phyloP scores from a whole-genome alignment of 1,284 basidiomycete genomes.

The Microbotryum lychnidis-dioicae region DNA sequence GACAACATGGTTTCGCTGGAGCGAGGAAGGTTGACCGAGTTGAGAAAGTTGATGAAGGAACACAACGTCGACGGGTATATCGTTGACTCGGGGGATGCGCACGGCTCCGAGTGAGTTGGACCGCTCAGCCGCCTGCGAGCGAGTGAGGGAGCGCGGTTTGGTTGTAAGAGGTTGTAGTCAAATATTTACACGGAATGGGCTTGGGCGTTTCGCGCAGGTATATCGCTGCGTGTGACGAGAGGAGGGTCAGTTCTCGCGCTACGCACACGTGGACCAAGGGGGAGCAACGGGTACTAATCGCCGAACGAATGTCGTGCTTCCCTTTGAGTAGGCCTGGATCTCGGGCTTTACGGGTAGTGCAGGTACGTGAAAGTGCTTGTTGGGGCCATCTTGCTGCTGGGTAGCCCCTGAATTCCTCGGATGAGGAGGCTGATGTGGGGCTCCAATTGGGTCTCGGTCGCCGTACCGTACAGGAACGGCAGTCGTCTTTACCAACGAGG shows the following conservation, averaged over 20 bases:
- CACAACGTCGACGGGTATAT: slow-evolving; percentile 16
- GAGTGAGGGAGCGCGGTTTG: too few species aligned
- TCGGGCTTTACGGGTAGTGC: slow-evolving; percentile 26
- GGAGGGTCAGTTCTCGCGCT: slow-evolving; percentile 9
- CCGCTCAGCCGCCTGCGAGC: too few species aligned
- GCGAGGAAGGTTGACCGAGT: slow-evolving; percentile 3
- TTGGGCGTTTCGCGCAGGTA: not conserved
- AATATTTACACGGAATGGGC: too few species aligned
- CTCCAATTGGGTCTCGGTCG: not conserved
- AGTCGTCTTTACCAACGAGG: slow-evolving; percentile 9
- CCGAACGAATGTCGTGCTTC: too few species aligned
- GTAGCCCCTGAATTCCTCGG: too few species aligned
- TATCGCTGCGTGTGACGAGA: slow-evolving; percentile 11
- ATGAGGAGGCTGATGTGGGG: not conserved
- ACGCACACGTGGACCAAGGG: not conserved
- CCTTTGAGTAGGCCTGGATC: slow-evolving; percentile 16
- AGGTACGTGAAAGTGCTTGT: not conserved
- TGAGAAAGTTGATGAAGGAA: slow-evolving; percentile 2
- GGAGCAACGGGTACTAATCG: too few species aligned
- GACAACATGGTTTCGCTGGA: too few species aligned
- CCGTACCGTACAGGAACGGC: slow-evolving; percentile 12
- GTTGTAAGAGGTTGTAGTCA: too few species aligned
- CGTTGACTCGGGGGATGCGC: slow-evolving; percentile 19
- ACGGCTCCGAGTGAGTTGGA: slow-evolving; percentile 13
- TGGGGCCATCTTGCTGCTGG: not conserved